Conservation (phyloP, 106 monocot species). For the Vanilla planifolia region DNA sequence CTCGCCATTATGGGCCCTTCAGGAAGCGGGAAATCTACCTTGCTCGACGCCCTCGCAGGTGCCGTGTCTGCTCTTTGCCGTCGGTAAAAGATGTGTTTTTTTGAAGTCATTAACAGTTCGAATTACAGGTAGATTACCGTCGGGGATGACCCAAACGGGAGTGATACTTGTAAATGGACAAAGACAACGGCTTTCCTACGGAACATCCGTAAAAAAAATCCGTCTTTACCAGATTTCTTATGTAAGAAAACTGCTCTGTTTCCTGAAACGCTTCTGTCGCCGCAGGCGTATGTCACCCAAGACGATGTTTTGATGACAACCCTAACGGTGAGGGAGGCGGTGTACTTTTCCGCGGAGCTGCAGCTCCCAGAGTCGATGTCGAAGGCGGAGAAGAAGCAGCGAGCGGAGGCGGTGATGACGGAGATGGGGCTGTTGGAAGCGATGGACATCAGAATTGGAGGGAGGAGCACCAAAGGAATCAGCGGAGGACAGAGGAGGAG, state of each 20-base stretch:
- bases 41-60: slow-evolving; percentile 52
- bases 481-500: slow-evolving; percentile 67
- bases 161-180: slow-evolving; percentile 45
- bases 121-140: slow-evolving; percentile 44
- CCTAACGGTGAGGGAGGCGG: slow-evolving; percentile 58
- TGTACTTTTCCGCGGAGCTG: slow-evolving; percentile 67
- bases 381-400: slow-evolving; percentile 30
- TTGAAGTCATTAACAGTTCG: too few species aligned
- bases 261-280: not conserved
- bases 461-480: slow-evolving; percentile 36
- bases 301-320: slow-evolving; percentile 71
- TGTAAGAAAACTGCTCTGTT: too few species aligned
- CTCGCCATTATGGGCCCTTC: slow-evolving; percentile 67
- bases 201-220: slow-evolving; percentile 48
- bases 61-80: not conserved
- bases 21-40: slow-evolving; percentile 53
- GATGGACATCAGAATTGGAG: slow-evolving; percentile 51
- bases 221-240: too few species aligned
- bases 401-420: slow-evolving; percentile 45
- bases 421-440: slow-evolving; percentile 66
- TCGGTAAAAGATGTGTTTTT: too few species aligned
- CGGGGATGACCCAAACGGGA: slow-evolving; percentile 38
- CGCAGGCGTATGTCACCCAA: slow-evolving; percentile 64
- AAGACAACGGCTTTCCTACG: slow-evolving; percentile 48
- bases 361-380: slow-evolving; percentile 59